Evolutionary conservation across 805 yeast species (phyloP), one percentile per base, ranked within the genome.

Genomic region (Nakazawaea peltata): DNA sequence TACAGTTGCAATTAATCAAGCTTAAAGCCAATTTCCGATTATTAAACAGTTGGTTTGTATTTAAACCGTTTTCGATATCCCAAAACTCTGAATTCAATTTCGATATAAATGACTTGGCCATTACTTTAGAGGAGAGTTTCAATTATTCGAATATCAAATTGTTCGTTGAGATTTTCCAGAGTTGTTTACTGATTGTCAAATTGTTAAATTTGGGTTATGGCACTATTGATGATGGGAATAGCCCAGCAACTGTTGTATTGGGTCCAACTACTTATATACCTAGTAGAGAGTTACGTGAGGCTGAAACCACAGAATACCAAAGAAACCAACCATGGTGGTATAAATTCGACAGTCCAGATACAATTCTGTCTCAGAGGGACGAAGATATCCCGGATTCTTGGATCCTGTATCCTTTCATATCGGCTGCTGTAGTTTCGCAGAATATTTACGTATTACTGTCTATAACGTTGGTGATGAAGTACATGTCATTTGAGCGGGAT

Each of bases 151-250:
- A 21, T 1, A 19, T 41, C 7, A 30, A 41, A 4, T 47, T 41
- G 5, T 37, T 44, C 7, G 28, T 65, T 4, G 34, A 44, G 5
- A 39, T 63, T 3, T 42, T 65, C 32, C 35, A 34, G 28, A 43
- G 63, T 1, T 47, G 62, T 1, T 41, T 51, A 22, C 59, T 57
- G 8, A 44, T 58, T 10, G 51, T 62, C 5, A 43, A 52, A 10
- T 36, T 65, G 16, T 37, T 69, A 13, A 67, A 65, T 33, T 33
- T 67, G 7, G 71, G 67, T 4, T 51, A 54, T 38, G 70, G 69
- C 9, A 48, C 51, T 6, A 47, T 57, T n/a, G 58, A 53, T 26
- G 30, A 26, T 7, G 13, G 28, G 1, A 37, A 48, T 2, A 36
- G 30, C 13, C 11, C 17, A 10, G 8, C 12, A 2, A 53, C 54